Base-by-base conservation (phyloP, 805 yeast species). In the Wickerhamomyces pijperi region DNA sequence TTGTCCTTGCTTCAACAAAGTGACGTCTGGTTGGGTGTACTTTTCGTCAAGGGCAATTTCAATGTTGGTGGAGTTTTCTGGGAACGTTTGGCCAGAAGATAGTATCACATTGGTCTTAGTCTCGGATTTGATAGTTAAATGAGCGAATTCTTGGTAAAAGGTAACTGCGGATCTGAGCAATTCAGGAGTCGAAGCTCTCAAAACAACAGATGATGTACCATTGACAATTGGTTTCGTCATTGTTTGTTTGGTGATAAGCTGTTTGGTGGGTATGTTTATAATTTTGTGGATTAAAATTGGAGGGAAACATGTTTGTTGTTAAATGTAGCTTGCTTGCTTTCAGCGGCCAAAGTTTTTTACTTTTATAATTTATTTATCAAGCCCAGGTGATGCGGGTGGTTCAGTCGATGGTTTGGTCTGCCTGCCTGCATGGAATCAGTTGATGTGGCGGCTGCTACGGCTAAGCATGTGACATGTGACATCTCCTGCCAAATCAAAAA, bases 81-180 rank as follows among this genome's bases (percentile, higher is more conserved):
- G 51, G 37, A 58, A 54, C 14, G 49, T 40, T 14, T 50, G 53
- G 5, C 56, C 56, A 13, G 61, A 50, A 41, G 42, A 44, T 21
- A 69, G 47, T 53, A 68, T 52, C 19, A 51, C 45, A 3, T 15
- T 20, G 3, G 32, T 19, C 2, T 28, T n/a, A 5, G 28, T 8
- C 14, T 42, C 32, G 3, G 57, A 52, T 39, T 63, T 65, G 23
- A 51, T 44, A 2, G 44, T 39, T 35, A 67, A 57, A 5, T 57
- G 66, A 42, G 66, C 61, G 13, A 75, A 52, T 36, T 65, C 59
- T 39, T 68, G 58, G 59, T 84, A 85, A 61, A 84, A 85, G 19
- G 57, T 51, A 28, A 71, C 57, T 4, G 87, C 68, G 23, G 65
- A 51, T 21, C 61, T 47, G 41, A 68, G 72, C 29, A 72, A 54